Conservation (phyloP, 1,139 yeast genomes). For the Lodderomyces metapsilosis region DNA sequence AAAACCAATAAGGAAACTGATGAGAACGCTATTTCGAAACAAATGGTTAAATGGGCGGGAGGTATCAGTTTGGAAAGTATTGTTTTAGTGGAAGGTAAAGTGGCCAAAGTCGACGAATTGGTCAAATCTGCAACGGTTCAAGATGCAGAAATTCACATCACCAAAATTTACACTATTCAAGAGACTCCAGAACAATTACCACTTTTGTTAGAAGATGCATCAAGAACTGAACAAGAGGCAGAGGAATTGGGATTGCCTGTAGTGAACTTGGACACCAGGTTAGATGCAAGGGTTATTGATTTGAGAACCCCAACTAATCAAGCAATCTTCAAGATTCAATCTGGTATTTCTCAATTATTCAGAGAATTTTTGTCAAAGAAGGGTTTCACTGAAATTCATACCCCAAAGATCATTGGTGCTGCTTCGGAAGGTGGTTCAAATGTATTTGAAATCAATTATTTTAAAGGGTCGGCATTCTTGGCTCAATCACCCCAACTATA, state of each 20-base stretch:
- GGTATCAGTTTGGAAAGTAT: slow-evolving; percentile 83
- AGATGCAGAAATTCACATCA: slow-evolving; percentile 80
- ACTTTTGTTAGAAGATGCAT: slow-evolving; percentile 91
- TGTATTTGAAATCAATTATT: slow-evolving; percentile 89
- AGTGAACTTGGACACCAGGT: slow-evolving; percentile 93
- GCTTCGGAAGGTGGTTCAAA: slow-evolving; percentile 98
- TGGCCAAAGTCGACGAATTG: slow-evolving; percentile 79
- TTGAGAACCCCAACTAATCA: slow-evolving; percentile 96
- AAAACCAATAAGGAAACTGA: slow-evolving; percentile 59
- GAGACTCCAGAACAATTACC: slow-evolving; percentile 94
- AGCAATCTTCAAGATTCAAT: slow-evolving; percentile 91
- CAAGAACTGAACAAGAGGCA: slow-evolving; percentile 93
- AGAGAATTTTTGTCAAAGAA: slow-evolving; percentile 74
- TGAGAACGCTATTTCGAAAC: slow-evolving; percentile 69
- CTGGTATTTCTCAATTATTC: slow-evolving; percentile 85
- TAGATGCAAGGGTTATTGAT: slow-evolving; percentile 93
- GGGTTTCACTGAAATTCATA: slow-evolving; percentile 86
- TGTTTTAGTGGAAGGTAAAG: slow-evolving; percentile 84
- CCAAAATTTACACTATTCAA: slow-evolving; percentile 71
- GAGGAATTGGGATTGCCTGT: slow-evolving; percentile 89
- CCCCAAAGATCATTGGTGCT: slow-evolving; percentile 93
- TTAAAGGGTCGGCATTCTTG: slow-evolving; percentile 86
- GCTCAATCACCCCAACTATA: slow-evolving; percentile 98
- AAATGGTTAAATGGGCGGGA: slow-evolving; percentile 96
- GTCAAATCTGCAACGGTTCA: slow-evolving; percentile 90